Base-by-base conservation (phyloP, 1,284 basidiomycete species). In the Laetiporus sulphureus region DNA sequence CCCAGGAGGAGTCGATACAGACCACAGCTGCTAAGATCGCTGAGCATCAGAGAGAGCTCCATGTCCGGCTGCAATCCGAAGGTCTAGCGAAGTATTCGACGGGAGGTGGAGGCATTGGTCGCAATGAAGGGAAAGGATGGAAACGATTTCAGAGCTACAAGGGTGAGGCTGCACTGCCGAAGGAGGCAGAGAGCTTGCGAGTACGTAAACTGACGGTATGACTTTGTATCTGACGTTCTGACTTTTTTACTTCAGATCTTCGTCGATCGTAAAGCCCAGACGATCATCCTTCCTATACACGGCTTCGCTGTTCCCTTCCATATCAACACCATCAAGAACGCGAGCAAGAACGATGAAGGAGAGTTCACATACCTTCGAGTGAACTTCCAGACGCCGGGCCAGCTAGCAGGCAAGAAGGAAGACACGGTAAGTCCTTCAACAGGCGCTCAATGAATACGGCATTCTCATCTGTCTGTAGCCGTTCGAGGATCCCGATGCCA, bases 331-430 rank as follows among this genome's bases (percentile, higher is more conserved):
- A 90, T 99, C 51, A 99, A 99, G 67, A 99, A 97, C 59, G 89
- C 88, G 25, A 93, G 88, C 71, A 99, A 99, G 71, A 95, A 83
- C 51, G 95, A 99, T 52, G 96, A 99, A 61, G 91, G 91, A 6
- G 92, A 98, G 41, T 91, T 85, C 61, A 95, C 94, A 0, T 91
- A 91, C 50, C 74, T 99, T 44, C 83, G 96, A 3, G 93, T 99
- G 66, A 99, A 99, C 67, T 97, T 99, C 71, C 93, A 98, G 61
- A 96, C 94, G 1, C 96, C 96, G 1, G 96, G 96, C 36, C 94
- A 98, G 61, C 82, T 98, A 36, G 88, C 92, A 0, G 96, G 96
- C 30, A 97, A 96, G 71, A 99, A 99, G 68, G 96, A 99, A 60
- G 96, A 99, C 53, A 97, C 93, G 48, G 90, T 91, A 51, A 49